Conservation (phyloP, 768 basidiomycete species). For the Lactarius trivialis region DNA sequence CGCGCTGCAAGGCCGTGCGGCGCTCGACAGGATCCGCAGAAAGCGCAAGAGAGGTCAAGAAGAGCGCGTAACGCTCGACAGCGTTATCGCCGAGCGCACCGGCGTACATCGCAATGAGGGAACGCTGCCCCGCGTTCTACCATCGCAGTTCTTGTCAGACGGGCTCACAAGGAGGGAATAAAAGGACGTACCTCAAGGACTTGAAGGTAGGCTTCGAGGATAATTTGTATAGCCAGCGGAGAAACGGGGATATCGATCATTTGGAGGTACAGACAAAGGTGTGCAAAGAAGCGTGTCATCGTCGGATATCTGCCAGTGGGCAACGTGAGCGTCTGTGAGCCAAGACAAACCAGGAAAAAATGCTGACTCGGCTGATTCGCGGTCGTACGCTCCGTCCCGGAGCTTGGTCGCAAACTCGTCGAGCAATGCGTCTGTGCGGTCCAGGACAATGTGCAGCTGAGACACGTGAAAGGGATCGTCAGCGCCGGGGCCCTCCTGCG, state of each 20-base stretch:
- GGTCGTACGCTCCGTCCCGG: conserved; percentile 42
- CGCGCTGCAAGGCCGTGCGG: conserved; percentile 60
- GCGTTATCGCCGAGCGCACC: conserved; percentile 86
- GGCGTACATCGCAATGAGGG: conserved; percentile 91
- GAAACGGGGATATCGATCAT: conserved; percentile 74
- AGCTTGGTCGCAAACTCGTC: conserved; percentile 60
- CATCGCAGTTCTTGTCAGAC: neutral
- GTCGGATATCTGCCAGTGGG: conserved; percentile 49
- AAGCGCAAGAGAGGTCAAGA: conserved; percentile 73
- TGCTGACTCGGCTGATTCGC: conserved; percentile 51
- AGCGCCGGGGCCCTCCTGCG: conserved; percentile 59
- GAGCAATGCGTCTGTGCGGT: conserved; percentile 60
- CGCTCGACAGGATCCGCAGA: conserved; percentile 59
- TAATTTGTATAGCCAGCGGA: conserved; percentile 65
- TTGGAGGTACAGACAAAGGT: conserved; percentile 82
- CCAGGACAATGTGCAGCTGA: conserved; percentile 71
- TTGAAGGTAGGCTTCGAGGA: conserved; percentile 83
- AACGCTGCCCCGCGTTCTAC: conserved; percentile 68
- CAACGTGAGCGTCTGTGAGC: conserved; percentile 8
- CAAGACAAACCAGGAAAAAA: neutral
- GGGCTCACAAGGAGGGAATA: neutral
- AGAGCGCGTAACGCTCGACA: conserved; percentile 85
- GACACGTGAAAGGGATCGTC: conserved; percentile 78
- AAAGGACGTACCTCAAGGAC: conserved; percentile 64
- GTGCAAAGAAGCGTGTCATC: conserved; percentile 87